Base-by-base conservation (phyloP, 495 filamentous ascomycete genomes). In the Aspergillus nidulans region DNA sequence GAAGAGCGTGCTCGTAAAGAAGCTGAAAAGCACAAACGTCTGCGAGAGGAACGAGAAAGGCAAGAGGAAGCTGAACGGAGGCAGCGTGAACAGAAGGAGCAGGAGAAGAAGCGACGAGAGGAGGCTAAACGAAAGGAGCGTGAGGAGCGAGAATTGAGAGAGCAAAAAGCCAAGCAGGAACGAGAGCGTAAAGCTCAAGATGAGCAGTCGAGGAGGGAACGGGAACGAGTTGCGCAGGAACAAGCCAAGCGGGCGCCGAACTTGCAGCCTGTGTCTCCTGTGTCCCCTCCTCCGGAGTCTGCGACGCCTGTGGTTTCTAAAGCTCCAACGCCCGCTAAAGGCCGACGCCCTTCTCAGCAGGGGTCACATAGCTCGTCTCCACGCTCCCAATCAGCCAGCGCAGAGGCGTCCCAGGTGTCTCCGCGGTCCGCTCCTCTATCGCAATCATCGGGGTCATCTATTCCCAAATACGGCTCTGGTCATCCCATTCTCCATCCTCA, bases 221-320 rank as follows among this genome's bases (percentile, higher is more conserved):
- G 79, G 25, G 77, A 80, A 50, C 80, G 74, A 34, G 73, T 76
- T 64, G 79, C 81, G 47, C 78, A 76, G 44, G 72, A 74, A 20
- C 69, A 56, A 50, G 52, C 57, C 21, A 74, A 81, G 64, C 79
- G 85, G 49, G 60, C 78, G 13, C 66, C 67, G 44, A 66, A 80
- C 69, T 57, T 89, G 71, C 69, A 82, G 53, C 67, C 72, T 47
- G 63, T 78, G 16, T 69, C 64, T 60, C 16, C 78, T 84, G 56
- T 81, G 18, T 97, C 94, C 19, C 95, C 95, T 13, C 87, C 88
- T 63, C 76, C 91, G 32, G 70, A 85, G 25, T 78, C 89, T 57
- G 86, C 90, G 19, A 92, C 89, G 5, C 92, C 94, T 5, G 84
- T 83, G 34, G 71, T 95, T 38, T 87, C 92, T 1, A 96, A 96